Conservation (phyloP, 257 asterid genomes). For the Primulina eburnea region DNA sequence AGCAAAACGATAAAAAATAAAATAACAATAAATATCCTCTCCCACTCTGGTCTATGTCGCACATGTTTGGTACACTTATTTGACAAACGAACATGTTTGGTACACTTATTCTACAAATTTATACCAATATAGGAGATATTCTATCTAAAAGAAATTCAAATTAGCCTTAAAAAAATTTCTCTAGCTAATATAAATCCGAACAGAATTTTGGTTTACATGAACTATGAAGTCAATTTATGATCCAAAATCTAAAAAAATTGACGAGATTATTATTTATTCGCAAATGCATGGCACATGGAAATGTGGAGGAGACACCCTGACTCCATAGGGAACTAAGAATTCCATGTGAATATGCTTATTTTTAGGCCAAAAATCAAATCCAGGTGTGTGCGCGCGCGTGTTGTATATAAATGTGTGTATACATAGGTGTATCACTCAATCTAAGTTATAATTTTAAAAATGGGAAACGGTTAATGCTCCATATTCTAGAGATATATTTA, state of each 20-base stretch:
- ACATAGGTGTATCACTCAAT: too few species aligned
- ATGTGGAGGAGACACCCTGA: conserved; percentile 26
- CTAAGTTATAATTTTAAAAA: too few species aligned
- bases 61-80: not conserved
- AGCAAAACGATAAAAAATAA: too few species aligned
- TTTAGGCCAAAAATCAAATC: conserved; percentile 28
- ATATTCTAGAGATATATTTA: too few species aligned
- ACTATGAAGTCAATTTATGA: not conserved
- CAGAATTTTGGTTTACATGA: not conserved
- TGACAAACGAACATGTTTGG: not conserved
- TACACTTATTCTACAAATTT: not conserved
- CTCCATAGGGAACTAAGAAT: conserved; percentile 24
- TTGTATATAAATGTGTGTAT: too few species aligned
- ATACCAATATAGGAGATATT: not conserved
- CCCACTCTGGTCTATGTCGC: too few species aligned
- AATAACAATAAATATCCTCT: too few species aligned
- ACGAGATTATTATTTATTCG: not conserved
- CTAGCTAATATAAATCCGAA: not conserved
- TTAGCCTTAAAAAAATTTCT: not conserved
- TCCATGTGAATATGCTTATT: conserved; percentile 37
- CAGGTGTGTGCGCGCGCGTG: not conserved
- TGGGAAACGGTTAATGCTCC: too few species aligned
- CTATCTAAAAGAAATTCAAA: too few species aligned
- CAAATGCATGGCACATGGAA: conserved; percentile 31
- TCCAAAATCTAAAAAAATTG: too few species aligned